phyloP scores from a whole-genome alignment of 306 rosid species.

The Macrotyloma uniflorum region DNA sequence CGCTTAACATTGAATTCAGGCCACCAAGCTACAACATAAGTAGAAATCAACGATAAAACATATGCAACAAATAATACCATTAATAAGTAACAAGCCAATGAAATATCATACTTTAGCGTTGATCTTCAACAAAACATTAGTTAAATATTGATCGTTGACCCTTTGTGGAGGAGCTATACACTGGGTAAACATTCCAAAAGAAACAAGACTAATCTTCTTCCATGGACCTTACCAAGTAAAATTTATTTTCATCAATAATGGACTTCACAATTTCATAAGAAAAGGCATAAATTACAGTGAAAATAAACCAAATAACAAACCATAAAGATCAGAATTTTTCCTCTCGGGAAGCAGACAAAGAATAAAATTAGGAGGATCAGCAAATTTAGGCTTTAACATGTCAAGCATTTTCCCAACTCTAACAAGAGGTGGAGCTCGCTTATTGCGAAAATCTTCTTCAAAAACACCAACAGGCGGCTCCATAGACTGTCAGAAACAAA shows the following conservation, averaged over 20 bases:
- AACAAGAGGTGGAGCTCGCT: conserved; percentile 78
- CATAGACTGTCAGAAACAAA: conserved; percentile 48
- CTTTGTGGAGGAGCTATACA: conserved; percentile 86
- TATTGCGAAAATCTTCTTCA: conserved; percentile 63
- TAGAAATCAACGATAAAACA: not conserved
- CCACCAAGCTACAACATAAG: conserved; percentile 83
- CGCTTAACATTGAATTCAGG: conserved; percentile 70
- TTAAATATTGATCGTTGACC: conserved; percentile 87
- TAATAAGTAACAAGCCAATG: not conserved
- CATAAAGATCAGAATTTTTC: conserved; percentile 90
- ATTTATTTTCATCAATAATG: not conserved
- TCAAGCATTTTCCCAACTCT: conserved; percentile 91
- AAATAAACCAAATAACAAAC: conserved; percentile 39
- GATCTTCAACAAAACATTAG: conserved; percentile 82
- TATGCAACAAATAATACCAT: not conserved
- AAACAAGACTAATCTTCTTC: conserved; percentile 79
- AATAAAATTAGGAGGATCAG: conserved; percentile 72
- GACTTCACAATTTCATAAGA: not conserved
- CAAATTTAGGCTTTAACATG: conserved; percentile 61
- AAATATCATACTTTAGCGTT: conserved; percentile 75
- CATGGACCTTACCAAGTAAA: conserved; percentile 70
- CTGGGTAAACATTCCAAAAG: conserved; percentile 78
- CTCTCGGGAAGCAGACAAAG: conserved; percentile 92
- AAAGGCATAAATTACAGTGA: not conserved
- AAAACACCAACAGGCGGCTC: conserved; percentile 61